A percentile compares a stretch with the other conserved stretches of the same genome.
These are phyloP conservation scores for Chaetothyriales sp. DNA, from an alignment of 2,329 filamentous ascomycete species.

Conservation along the genomic window DNA sequence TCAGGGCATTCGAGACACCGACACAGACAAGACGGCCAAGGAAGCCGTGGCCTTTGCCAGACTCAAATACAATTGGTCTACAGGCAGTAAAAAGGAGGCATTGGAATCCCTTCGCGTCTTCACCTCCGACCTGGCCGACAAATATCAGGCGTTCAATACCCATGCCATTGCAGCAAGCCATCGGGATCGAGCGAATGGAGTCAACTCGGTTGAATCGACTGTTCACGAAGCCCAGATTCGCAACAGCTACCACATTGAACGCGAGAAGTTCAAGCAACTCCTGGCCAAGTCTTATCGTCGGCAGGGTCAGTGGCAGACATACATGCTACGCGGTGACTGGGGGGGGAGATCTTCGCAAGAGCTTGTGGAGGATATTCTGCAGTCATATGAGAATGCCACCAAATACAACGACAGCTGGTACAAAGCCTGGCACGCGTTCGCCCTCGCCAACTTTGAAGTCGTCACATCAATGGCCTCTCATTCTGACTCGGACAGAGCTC, in stretches of 20 bases:
- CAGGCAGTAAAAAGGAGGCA: constrained; percentile 50
- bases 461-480: constrained; percentile 65
- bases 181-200: constrained; percentile 32
- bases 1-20: constrained; percentile 42
- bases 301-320: constrained; percentile 89
- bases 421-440: constrained; percentile 99
- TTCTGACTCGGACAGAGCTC: constrained; percentile 40
- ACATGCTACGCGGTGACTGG: constrained; percentile 78
- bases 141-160: constrained; percentile 36
- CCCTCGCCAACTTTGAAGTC: constrained; percentile 94
- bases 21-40: constrained; percentile 27
- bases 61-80: constrained; percentile 92
- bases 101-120: constrained; percentile 48
- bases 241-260: constrained; percentile 30
- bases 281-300: constrained; percentile 92
- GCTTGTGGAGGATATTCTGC: constrained; percentile 71
- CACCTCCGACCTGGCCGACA: constrained; percentile 43
- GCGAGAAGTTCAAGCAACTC: constrained; percentile 48
- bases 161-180: constrained; percentile 26
- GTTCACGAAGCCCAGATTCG: constrained; percentile 26
- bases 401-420: constrained; percentile 92
- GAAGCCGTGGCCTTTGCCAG: constrained; percentile 91
- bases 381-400: constrained; percentile 83
- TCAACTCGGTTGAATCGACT: constrained; percentile 21
- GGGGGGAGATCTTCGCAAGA: constrained; percentile 72